Evolutionary conservation across 2,329 filamentous ascomycete species (phyloP).

Genomic region (Albifimbria verrucaria): DNA sequence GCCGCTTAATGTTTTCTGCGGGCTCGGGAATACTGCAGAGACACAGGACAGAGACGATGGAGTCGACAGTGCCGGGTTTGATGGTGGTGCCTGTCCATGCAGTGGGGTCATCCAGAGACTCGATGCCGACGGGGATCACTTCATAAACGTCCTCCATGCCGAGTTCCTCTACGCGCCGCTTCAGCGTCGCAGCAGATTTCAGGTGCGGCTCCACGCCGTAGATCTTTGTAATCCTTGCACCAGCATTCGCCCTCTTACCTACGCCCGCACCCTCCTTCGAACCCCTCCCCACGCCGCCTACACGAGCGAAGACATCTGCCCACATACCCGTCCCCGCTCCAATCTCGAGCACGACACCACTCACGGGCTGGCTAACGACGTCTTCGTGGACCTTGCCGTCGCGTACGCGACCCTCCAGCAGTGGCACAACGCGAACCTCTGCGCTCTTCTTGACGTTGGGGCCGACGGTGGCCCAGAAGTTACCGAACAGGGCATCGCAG

Average conservation of each 20-base stretch:
- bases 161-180: constrained; percentile 42
- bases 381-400: constrained; percentile 32
- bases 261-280: constrained; percentile 16
- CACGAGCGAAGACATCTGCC: constrained; percentile 48
- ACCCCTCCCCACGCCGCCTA: constrained; percentile 11
- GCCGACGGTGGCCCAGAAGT: constrained; percentile 57
- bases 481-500: constrained; percentile 53
- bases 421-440: constrained; percentile 44
- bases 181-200: constrained; percentile 46
- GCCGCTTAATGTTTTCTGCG: constrained; percentile 47
- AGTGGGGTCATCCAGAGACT: constrained; percentile 44
- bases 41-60: constrained; percentile 59
- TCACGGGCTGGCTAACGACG: constrained; percentile 33
- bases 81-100: constrained; percentile 44
- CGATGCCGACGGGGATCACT: constrained; percentile 60
- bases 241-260: constrained; percentile 11
- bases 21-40: constrained; percentile 63
- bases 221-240: constrained; percentile 39
- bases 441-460: constrained; percentile 44
- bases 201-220: constrained; percentile 65
- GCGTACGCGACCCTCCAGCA: constrained; percentile 48
- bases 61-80: constrained; percentile 50
- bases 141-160: constrained; percentile 57
- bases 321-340: constrained; percentile 61
- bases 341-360: constrained; percentile 57